phyloP scores from a whole-genome alignment of 352 stramenopile genomes.

The Elongisporangium undulatum region DNA sequence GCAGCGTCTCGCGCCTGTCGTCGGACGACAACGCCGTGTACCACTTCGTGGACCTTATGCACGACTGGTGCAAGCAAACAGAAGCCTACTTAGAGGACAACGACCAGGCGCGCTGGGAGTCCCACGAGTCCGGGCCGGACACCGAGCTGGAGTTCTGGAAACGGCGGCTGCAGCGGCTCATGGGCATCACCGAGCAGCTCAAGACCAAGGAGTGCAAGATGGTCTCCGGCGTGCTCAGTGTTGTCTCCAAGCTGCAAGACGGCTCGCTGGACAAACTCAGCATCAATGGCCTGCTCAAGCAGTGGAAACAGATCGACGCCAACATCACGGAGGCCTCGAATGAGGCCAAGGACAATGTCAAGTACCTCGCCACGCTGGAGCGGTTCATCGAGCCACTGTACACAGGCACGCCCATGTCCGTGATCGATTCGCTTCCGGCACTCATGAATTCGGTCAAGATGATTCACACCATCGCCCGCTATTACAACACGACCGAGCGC shows the following conservation, averaged over 20 bases:
- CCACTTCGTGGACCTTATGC: conserved; percentile 85
- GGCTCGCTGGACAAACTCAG: conserved; percentile 58
- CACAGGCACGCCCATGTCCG: conserved; percentile 37
- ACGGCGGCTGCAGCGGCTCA: conserved; percentile 71
- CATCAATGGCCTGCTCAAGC: conserved; percentile 49
- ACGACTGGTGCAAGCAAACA: conserved; percentile 88
- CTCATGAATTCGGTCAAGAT: conserved; percentile 90
- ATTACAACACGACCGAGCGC: conserved; percentile 88
- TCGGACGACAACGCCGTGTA: conserved; percentile 61
- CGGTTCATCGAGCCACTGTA: conserved; percentile 87
- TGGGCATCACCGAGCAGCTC: conserved; percentile 87
- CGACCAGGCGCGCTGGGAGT: conserved; percentile 77
- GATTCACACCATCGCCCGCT: conserved; percentile 87
- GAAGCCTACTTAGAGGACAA: conserved; percentile 85
- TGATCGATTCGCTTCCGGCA: conserved; percentile 77
- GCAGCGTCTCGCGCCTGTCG: conserved; percentile 63
- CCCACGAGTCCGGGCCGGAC: conserved; percentile 69
- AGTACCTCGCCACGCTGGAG: conserved; percentile 80
- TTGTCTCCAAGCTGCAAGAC: conserved; percentile 78
- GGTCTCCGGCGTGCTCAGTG: conserved; percentile 77
- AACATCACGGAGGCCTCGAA: conserved; percentile 84
- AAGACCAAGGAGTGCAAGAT: conserved; percentile 88
- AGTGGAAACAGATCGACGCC: conserved; percentile 88
- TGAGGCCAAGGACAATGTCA: conserved; percentile 85
- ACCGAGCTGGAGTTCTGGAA: conserved; percentile 89